Percentiles rank a stretch among this genome's conserved stretches.
These are phyloP conservation scores for Pseudogymnoascus sp. DNA, from an alignment of 2,329 filamentous ascomycete genomes.

Conservation along the genomic window DNA sequence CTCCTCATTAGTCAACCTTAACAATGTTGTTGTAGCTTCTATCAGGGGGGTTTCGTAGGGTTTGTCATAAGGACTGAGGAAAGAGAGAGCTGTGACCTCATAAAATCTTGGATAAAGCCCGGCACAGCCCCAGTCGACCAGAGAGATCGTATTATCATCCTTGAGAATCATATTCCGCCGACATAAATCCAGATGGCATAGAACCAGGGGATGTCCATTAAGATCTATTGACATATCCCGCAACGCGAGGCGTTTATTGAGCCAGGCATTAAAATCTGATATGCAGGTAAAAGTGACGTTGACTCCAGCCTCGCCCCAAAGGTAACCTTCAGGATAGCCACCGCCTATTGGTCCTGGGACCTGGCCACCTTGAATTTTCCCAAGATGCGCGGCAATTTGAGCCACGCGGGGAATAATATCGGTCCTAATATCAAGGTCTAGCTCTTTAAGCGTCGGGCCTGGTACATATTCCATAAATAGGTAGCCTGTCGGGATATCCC, in stretches of 20 bases:
- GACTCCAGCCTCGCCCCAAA: conserved; percentile 17
- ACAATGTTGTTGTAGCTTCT: conserved; percentile 11
- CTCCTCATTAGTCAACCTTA: conserved; percentile 20
- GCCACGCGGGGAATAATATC: conserved; percentile 16
- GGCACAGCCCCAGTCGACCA: conserved; percentile 22
- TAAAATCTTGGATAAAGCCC: conserved; percentile 22
- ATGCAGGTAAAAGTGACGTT: neutral
- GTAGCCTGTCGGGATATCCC: too few relatives aligned
- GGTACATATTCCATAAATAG: conserved; percentile 23
- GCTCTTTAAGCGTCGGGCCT: conserved; percentile 13
- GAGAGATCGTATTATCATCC: conserved; percentile 19
- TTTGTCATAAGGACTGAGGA: conserved; percentile 13
- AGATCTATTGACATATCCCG: conserved; percentile 16
- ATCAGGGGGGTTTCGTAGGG: conserved; percentile 14
- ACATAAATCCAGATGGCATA: conserved; percentile 23
- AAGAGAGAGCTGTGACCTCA: conserved; percentile 18
- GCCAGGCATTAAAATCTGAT: neutral
- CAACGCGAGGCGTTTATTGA: neutral
- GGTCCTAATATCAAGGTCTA: conserved; percentile 11
- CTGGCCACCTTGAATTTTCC: conserved; percentile 11
- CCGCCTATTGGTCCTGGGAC: conserved; percentile 18
- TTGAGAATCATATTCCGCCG: conserved; percentile 22
- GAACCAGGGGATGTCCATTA: conserved; percentile 19
- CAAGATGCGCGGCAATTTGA: conserved; percentile 15
- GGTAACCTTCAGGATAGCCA: conserved; percentile 14